These are phyloP conservation scores for Phytophthora hibernalis DNA, from an alignment of 352 stramenopile species.

Conservation along the genomic window DNA sequence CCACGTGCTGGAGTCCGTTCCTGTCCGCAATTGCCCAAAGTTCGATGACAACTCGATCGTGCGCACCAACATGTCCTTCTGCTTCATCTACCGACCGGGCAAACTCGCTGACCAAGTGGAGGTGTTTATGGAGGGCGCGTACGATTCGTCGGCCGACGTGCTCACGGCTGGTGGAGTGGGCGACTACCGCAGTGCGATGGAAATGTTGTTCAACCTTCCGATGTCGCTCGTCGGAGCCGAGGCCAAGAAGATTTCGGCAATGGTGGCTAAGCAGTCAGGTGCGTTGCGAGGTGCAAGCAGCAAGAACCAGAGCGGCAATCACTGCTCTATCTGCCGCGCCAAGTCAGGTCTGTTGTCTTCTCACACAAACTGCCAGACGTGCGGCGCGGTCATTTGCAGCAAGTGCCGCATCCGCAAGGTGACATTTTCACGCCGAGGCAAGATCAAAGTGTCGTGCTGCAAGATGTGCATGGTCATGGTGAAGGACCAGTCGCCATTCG, in stretches of 20 bases:
- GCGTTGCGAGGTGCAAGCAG: constrained; percentile 33
- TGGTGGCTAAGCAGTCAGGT: constrained; percentile 57
- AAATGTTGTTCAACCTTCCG: constrained; percentile 68
- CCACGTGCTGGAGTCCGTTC: constrained; percentile 69
- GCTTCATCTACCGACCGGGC: constrained; percentile 72
- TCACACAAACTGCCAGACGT: constrained; percentile 66
- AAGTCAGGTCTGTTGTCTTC: constrained; percentile 65
- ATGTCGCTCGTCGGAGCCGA: constrained; percentile 55
- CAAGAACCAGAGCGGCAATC: constrained; percentile 48
- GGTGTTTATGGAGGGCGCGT: constrained; percentile 78
- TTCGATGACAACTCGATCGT: constrained; percentile 85
- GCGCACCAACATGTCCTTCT: constrained; percentile 72
- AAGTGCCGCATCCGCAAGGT: constrained; percentile 77
- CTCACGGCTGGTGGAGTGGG: constrained; percentile 72
- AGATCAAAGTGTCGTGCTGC: constrained; percentile 74
- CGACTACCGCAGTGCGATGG: constrained; percentile 71
- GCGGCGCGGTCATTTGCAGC: constrained; percentile 73
- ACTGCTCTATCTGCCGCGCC: constrained; percentile 70
- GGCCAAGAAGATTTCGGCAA: constrained; percentile 71
- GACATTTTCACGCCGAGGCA: constrained; percentile 59
- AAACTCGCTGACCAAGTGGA: constrained; percentile 61
- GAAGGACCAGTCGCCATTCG: constrained; percentile 75
- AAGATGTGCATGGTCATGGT: constrained; percentile 78
- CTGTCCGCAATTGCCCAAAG: constrained; percentile 61
- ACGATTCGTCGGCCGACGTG: constrained; percentile 65